Evolutionary conservation across 345 rosid species (phyloP).

Genomic region (Euphorbia peplus): DNA sequence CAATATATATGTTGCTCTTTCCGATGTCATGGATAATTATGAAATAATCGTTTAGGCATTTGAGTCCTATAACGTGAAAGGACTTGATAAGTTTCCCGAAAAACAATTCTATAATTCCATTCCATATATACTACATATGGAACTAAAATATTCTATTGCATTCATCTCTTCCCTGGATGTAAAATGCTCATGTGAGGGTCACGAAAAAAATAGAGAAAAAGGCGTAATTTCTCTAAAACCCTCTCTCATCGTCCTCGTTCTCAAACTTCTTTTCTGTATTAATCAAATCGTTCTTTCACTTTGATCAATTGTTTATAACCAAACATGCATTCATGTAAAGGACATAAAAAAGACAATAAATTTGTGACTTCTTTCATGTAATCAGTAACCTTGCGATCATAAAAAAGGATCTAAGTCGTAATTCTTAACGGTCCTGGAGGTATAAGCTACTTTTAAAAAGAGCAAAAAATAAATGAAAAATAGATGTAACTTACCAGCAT

Average conservation of each 20-base stretch:
- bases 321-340: not conserved
- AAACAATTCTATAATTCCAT: too few relatives aligned
- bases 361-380: too few relatives aligned
- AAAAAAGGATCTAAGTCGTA: not conserved
- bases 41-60: not conserved
- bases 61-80: not conserved
- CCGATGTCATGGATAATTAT: too few relatives aligned
- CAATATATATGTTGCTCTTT: not conserved
- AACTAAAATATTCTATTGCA: too few relatives aligned
- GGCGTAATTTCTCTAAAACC: not conserved
- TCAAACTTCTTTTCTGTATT: not conserved
- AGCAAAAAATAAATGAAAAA: not conserved
- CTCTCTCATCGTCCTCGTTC: not conserved
- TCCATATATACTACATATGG: not conserved
- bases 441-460: not conserved
- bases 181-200: not conserved
- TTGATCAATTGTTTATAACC: not conserved
- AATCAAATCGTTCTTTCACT: not conserved
- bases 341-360: not conserved
- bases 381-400: not conserved
- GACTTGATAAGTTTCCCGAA: not conserved
- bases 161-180: not conserved
- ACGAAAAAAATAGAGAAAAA: not conserved
- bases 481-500: conserved; percentile 58
- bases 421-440: not conserved